Base-by-base conservation (phyloP, 1,284 basidiomycete genomes). In the Trichosporon sp. region DNA sequence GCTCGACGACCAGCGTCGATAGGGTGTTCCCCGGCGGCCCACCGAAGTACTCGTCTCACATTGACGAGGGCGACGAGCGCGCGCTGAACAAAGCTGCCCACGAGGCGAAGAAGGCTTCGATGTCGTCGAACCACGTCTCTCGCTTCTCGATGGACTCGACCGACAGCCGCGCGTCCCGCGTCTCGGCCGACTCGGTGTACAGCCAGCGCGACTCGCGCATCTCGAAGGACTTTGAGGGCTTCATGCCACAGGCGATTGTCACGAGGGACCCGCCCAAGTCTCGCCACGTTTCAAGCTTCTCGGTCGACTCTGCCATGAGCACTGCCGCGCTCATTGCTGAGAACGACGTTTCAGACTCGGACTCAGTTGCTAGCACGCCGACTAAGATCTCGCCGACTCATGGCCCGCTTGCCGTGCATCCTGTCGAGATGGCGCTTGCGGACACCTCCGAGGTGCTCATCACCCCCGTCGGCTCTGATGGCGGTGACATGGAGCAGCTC, bases 361-460 rank as follows among this genome's bases (percentile, higher is more conserved):
- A 63, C 31, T 35, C 59, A 1, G 32, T 63, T 5, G 59, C 59
- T 6, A 35, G 59, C 16, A 63, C 59, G 12, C 59, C 16, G 59
- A 35, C 59, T 1, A 63, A 63, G 59, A 16, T 10, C 7, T 35
- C 59, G 59, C 59, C 32, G 4, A 10, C 32, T 1, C 31, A 35
- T 4, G 59, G 59, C 12, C 59, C 59, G 31, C 59, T 63, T 12
- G 16, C 14, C 14, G 59, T 63, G 12, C 59, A 21, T 32, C 31
- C 59, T 11, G 59, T 63, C 59, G 59, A 63, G 59, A 63, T 63
- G 59, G 59, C 59, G 32, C 59, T 63, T 1, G 59, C 59, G 2
- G 59, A 63, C 32, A 63, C 59, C 14, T 63, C 59, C 14, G 65
- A 66, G 12, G 38, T 48, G n/a, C 65, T 48, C 65, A 26, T 66